These are phyloP conservation scores for Cryptococcus sp. DNA, from an alignment of 1,284 basidiomycete species.

Conservation along the genomic window DNA sequence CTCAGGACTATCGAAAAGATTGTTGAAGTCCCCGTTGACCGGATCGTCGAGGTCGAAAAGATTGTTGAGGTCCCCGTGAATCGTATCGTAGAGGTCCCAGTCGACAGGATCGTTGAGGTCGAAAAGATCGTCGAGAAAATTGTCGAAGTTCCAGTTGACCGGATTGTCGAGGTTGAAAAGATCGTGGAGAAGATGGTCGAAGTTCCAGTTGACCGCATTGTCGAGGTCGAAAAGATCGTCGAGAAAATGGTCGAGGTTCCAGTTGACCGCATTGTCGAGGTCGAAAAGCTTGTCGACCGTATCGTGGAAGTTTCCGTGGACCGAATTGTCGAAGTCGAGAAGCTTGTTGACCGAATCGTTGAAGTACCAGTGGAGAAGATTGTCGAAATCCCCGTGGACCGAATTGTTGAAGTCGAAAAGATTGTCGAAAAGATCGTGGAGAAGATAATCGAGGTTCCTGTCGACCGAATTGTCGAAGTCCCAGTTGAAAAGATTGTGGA, in stretches of 20 bases:
- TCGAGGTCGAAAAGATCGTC: constrained; percentile 40
- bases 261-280: constrained; percentile 25
- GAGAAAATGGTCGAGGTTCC: constrained; percentile 36
- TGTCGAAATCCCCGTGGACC: constrained; percentile 24
- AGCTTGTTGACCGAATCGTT: constrained; percentile 28
- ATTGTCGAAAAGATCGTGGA: constrained; percentile 41
- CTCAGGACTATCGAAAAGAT: constrained; percentile 21
- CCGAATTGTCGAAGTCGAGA: constrained; percentile 41
- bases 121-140: constrained; percentile 42
- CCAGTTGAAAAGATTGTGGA: constrained; percentile 35
- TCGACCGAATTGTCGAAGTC: constrained; percentile 32
- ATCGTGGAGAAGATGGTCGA: constrained; percentile 41
- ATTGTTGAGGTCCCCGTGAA: constrained; percentile 38
- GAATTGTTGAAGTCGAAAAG: constrained; percentile 33
- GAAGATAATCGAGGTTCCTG: constrained; percentile 33
- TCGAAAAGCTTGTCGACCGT: constrained; percentile 41
- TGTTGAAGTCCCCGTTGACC: constrained; percentile 27
- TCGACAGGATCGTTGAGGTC: constrained; percentile 37
- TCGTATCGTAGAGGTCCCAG: constrained; percentile 38
- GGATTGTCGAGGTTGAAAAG: constrained; percentile 34
- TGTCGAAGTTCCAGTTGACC: constrained; percentile 38
- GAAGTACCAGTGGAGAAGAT: constrained; percentile 28
- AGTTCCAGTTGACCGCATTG: constrained; percentile 20
- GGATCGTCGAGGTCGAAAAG: constrained; percentile 30
- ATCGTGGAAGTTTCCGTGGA: constrained; percentile 26